These are phyloP conservation scores for Pseudocercospora cruenta DNA, from an alignment of 2,329 filamentous ascomycete genomes.

Conservation along the genomic window DNA sequence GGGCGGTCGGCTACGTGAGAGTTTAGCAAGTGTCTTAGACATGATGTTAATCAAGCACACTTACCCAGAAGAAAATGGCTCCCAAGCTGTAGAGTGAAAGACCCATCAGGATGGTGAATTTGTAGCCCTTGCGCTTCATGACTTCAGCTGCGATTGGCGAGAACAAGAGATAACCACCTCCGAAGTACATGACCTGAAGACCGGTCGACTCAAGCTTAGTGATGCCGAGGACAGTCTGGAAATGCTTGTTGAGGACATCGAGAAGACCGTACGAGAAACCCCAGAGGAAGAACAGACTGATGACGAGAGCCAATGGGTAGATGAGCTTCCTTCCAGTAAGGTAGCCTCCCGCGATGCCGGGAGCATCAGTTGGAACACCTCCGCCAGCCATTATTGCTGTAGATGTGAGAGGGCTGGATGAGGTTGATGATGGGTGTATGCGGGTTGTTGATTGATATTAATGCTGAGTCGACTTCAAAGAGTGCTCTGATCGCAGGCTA, in stretches of 20 bases:
- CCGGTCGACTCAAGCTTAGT: slow-evolving; percentile 48
- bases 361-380: slow-evolving; percentile 44
- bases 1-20: slow-evolving; percentile 33
- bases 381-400: slow-evolving; percentile 48
- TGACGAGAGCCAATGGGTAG: slow-evolving; percentile 53
- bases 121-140: slow-evolving; percentile 50
- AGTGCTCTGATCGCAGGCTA: slow-evolving; percentile 19
- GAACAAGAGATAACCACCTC: slow-evolving; percentile 48
- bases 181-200: slow-evolving; percentile 49
- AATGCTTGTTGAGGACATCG: slow-evolving; percentile 44
- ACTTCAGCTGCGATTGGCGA: slow-evolving; percentile 49
- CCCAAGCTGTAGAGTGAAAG: slow-evolving; percentile 43
- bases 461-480: neutral
- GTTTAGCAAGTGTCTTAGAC: too few relatives aligned
- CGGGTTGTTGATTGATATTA: neutral
- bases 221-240: slow-evolving; percentile 41
- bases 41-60: too few relatives aligned
- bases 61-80: slow-evolving; percentile 43
- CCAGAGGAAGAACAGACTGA: slow-evolving; percentile 53
- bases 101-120: slow-evolving; percentile 49
- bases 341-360: slow-evolving; percentile 45
- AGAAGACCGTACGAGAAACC: slow-evolving; percentile 28
- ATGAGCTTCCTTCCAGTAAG: slow-evolving; percentile 52
- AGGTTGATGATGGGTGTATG: neutral
- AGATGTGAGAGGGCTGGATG: slow-evolving; percentile 3